Base-by-base conservation (phyloP, 805 yeast species). In the Schwanniomyces sp. region DNA sequence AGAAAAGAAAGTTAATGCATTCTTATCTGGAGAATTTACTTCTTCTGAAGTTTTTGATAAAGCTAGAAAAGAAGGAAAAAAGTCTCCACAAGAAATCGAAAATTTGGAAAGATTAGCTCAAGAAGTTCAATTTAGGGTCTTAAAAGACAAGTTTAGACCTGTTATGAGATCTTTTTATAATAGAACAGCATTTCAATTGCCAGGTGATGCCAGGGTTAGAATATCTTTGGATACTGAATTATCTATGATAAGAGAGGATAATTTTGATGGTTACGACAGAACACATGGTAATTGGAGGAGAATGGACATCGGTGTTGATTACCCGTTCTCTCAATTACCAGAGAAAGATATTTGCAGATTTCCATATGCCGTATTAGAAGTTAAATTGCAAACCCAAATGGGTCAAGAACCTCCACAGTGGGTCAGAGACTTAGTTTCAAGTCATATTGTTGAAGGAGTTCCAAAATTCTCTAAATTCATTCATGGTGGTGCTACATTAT, bases 341-440 rank as follows among this genome's bases (percentile, higher is more conserved):
- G 92, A 87, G 37, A 76, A 78, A 51, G 99, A 94, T 62, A 82
- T 88, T 44, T 92, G 92, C 63, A 79, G 97, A 59, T 94, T 94
- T 72, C 99, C 99, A 4, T 94, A 94, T 67, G 99, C 99, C 1
- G 97, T 94, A 37, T 76, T 94, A 57, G 99, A 94, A 74, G 99
- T 94, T 50, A 94, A 94, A 70, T 78, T 94, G 53, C 99, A 94
- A 70, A 94, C 99, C 3, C 98, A 94, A 74, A 62, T 94, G 70
- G 99, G 99, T 47, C 99, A 94, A 71, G 99, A 94, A 68, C 99
- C 99, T 26, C 99, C 99, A 8, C 85, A 80, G 52, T 94, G 99
- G 99, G 96, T 94, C 42, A 81, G 94, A 56, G 96, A 92, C 55
- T 79, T 94, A 66, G 91, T 92, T 30, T 74, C 91, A 0, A 86